Conservation (phyloP, 2,329 filamentous ascomycete species). For the Pyrenochaeta sp. region DNA sequence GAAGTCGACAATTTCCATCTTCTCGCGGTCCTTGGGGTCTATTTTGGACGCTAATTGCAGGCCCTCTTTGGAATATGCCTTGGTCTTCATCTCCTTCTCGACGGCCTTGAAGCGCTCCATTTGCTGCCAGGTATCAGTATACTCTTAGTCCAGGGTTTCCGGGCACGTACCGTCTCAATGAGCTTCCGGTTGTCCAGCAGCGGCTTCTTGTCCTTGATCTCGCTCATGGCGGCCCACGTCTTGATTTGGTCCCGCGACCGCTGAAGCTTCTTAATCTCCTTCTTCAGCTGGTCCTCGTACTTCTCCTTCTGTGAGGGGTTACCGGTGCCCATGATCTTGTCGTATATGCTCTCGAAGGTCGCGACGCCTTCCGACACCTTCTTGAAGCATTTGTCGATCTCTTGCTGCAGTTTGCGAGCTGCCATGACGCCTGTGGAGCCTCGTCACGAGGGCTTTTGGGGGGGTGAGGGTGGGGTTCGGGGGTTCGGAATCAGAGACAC, state of each 20-base stretch:
- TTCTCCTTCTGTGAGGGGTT: constrained; percentile 98
- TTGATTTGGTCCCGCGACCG: constrained; percentile 98
- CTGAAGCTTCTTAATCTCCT: constrained; percentile 98
- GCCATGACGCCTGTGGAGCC: constrained; percentile 72
- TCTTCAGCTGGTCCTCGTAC: constrained; percentile 95
- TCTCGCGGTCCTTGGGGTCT: constrained; percentile 97
- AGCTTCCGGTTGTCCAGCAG: constrained; percentile 91
- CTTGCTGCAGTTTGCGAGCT: constrained; percentile 93
- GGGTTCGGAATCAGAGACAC: constrained; percentile 16
- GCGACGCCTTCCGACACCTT: constrained; percentile 92
- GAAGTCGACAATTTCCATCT: constrained; percentile 87
- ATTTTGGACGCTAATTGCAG: constrained; percentile 89
- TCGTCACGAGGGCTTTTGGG: constrained; percentile 36
- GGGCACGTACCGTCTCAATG: constrained; percentile 83
- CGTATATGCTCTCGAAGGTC: constrained; percentile 93
- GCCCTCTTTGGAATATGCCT: constrained; percentile 98
- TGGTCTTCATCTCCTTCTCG: constrained; percentile 99
- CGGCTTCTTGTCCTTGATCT: constrained; percentile 99
- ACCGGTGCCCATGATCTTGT: constrained; percentile 92
- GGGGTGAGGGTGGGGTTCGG: constrained; percentile 18
- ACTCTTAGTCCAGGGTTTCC: constrained; percentile 11
- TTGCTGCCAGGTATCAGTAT: constrained; percentile 68
- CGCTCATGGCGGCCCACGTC: constrained; percentile 97
- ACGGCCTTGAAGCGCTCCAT: constrained; percentile 99
- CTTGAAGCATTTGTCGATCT: constrained; percentile 99